Base-by-base conservation (phyloP, 352 stramenopile species). In the Phytophthora aleatoria region DNA sequence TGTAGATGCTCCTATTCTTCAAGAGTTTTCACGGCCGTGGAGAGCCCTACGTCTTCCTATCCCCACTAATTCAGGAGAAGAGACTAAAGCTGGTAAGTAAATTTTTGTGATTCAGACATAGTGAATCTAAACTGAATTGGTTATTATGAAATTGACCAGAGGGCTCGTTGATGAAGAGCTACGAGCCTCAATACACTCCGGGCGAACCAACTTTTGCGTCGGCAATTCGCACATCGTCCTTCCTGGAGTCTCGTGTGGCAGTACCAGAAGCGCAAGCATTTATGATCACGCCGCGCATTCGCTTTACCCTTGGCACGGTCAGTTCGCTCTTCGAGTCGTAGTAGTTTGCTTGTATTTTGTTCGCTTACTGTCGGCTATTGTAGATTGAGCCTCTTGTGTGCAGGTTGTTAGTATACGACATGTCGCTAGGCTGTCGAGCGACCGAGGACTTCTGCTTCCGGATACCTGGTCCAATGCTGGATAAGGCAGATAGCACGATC, bases 361-460 rank as follows among this genome's bases (percentile, higher is more conserved):
- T 39, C 13, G 43, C 13, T 43, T 33, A 45, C 6, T 51, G 1
- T 47, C 9, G 7, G 15, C 28, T 61, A 5, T 47, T 62, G 31
- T 45, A 92, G 85, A 50, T 92, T 24, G 85, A 94, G 52, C 74
- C 80, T 6, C 47, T 94, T 0, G 71, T 73, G 5, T 94, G 81
- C 56, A 77, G 74, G 2, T 58, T 92, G 35, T 24, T 85, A 7
- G 50, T 92, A 33, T 94, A 91, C 52, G 85, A 94, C 44, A 58
- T 85, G 7, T 73, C 67, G 5, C 57, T 85, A 7, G 72, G 69
- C 39, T 86, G 73, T 33, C 73, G 85, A 31, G 74, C 78, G 3
- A 87, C 78, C 0, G 85, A 94, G 53, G 85, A 94, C 42, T 89
- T 89, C 48, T 64, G 67, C 31, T 94, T 91, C 42, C 60, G 64